These are phyloP conservation scores for Podila horticola DNA, from an alignment of 192 early-diverging fungal genomes.

Conservation along the genomic window DNA sequence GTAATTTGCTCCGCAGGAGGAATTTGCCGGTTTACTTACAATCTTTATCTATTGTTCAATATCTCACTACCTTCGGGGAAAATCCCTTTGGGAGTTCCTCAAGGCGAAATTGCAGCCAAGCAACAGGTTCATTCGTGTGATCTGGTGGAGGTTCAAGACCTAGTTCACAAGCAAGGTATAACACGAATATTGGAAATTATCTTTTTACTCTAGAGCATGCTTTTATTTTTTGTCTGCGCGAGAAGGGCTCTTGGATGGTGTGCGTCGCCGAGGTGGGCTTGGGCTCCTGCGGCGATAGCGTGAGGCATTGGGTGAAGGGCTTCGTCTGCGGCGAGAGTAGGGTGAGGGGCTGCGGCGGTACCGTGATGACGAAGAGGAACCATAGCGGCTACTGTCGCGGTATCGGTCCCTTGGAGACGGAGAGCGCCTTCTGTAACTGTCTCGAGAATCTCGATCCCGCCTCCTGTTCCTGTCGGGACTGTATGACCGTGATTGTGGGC, in stretches of 20 bases:
- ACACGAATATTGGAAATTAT: no score
- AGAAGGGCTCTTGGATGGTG: slow-evolving; percentile 8
- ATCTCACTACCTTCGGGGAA: no score
- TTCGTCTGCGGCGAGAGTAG: neutral
- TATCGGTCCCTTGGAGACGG: slow-evolving; percentile 1
- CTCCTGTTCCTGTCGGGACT: neutral
- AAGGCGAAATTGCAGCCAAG: no score
- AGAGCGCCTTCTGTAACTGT: slow-evolving; percentile 1
- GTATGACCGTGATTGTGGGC: neutral
- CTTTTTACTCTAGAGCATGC: neutral
- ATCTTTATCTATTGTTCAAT: no score
- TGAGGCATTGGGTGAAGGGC: slow-evolving; percentile 1
- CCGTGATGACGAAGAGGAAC: slow-evolving; percentile 8
- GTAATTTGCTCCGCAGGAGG: no score
- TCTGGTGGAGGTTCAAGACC: no score
- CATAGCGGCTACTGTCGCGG: slow-evolving; percentile 7
- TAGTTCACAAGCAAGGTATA: no score
- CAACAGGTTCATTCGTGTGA: no score
- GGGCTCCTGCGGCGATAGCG: slow-evolving; percentile 19
- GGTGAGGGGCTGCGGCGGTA: slow-evolving; percentile 14
- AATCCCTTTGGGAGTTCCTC: no score
- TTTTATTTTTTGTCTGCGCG: neutral
- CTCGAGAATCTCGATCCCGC: neutral
- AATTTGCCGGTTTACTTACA: no score
- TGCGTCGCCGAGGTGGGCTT: neutral